These are phyloP conservation scores for Chondrus crispus DNA, from an alignment of 23 red algal genomes.

Conservation along the genomic window DNA sequence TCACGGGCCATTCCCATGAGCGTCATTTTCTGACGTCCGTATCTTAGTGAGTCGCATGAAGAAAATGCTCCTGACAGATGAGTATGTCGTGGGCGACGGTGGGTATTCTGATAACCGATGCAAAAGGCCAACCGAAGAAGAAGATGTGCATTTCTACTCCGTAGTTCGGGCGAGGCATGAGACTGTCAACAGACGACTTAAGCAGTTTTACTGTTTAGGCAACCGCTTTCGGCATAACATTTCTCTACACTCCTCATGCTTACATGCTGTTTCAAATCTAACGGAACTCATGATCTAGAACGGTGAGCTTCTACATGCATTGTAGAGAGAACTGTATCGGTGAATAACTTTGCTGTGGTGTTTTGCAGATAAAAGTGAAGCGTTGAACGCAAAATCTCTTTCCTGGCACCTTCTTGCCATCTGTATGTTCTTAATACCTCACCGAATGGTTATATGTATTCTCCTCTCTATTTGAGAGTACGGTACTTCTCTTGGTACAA, in stretches of 20 bases:
- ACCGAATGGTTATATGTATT: no score
- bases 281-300: neutral
- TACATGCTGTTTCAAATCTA: slow-evolving; percentile 13
- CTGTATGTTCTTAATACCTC: no score
- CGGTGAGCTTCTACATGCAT: neutral
- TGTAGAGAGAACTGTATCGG: neutral
- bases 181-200: neutral
- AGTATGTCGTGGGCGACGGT: neutral
- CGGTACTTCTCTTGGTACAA: no score
- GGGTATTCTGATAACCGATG: neutral
- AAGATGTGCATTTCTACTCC: neutral
- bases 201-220: neutral
- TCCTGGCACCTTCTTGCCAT: no score
- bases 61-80: neutral
- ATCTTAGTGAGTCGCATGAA: neutral
- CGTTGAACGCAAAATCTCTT: no score
- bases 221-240: neutral
- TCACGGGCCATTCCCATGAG: neutral
- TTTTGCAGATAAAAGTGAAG: no score
- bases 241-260: neutral
- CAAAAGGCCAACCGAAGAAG: no score
- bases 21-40: neutral
- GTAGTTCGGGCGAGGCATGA: neutral
- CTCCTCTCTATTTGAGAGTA: no score
- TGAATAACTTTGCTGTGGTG: no score